Evolutionary conservation across 2,329 filamentous ascomycete species (phyloP), one percentile per base, ranked within the genome.

Genomic region (Xylaria sp.): DNA sequence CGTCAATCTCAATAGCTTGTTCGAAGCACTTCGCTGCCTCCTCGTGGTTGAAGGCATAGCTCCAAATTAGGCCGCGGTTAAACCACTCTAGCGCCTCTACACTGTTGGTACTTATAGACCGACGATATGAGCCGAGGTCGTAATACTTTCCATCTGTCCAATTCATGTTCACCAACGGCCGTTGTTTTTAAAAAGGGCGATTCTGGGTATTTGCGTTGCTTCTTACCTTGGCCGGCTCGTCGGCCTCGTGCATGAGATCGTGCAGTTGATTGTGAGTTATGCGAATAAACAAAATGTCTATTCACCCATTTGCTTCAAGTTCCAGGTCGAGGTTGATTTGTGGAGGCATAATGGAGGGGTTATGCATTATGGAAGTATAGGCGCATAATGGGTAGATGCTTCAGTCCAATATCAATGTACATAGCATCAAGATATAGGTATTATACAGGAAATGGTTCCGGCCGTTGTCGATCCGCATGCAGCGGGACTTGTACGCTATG

Each of bases 11-110:
- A 33, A 86, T 82, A n/a, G 87, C 87, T 8, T 78, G 77, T 68
- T 87, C 78, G 69, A 91, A 92, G 75, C 89, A 92, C 42, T 76
- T 77, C 4, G 82, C 83, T 0, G 89, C 84, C 73, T 92, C 90
- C 67, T 89, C 88, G 71, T 92, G 90, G 72, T 93, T 92, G 79
- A 94, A 94, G 21, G 80, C 88, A 73, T 90, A 93, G 45, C 81
- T 83, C 90, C 90, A 93, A 21, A 88, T 79, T n/a, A 93, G 77
- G 2, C 89, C 90, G 2, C 89, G 85, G 72, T 89, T 81, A 72
- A 91, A 92, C 90, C 90, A 93, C 6, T 69, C 77, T 70, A 90
- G 86, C 1, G 87, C 82, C 47, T 81, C 78, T 3, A 72, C 45
- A 68, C 73, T 85, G 15, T 68, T 74, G 0, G 87, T 87, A 37